Evolutionary conservation across 2,329 filamentous ascomycete genomes (phyloP), one percentile per base, ranked within the genome.

Genomic region (Hymenoscyphus occultus): DNA sequence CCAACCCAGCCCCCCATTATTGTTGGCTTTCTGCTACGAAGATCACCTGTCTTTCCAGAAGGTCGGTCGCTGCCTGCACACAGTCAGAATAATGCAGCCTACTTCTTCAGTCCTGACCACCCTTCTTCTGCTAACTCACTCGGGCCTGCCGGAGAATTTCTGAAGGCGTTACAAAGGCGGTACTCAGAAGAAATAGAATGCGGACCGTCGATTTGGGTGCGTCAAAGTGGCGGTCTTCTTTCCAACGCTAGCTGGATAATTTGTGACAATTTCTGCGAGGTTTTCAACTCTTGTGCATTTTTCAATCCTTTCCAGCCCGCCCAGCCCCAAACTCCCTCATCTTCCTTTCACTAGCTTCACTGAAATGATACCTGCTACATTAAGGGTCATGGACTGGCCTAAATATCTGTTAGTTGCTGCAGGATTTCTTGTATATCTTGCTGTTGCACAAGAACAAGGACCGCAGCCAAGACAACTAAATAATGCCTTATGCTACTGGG

Each of bases 401-500:
- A 40, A 56, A 51, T 63, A 39, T 66, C 22, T 65, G 60, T 64
- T 70, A 19, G 54, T 71, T 28, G 54, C 62, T 40, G 65, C 56
- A 19, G 62, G 65, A n/a, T 56, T 67, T 13, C 61, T 71, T 64
- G 73, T 75, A 65, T 69, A 70, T 64, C 70, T 71, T 59, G 68
- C 72, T 69, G 65, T 68, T 22, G 81, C 79, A 19, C 83, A 84
- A 65, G 76, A 79, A 73, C 71, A 78, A 62, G 74, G 76, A 76
- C 88, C 86, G 85, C 62, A 70, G n/a, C 56, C 74, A 1, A 75
- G 77, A 45, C 83, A 89, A 73, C 76, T 85, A 62, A 87, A 84
- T 71, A 80, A 83, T 5, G 83, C 82, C 14, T 84, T 90, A 73
- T 90, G 86, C 73, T 76, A 74, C 59, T 90, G 88, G 88, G 68